phyloP scores from a whole-genome alignment of 2,329 filamentous ascomycete genomes.

The Achaetomium macrosporum region DNA sequence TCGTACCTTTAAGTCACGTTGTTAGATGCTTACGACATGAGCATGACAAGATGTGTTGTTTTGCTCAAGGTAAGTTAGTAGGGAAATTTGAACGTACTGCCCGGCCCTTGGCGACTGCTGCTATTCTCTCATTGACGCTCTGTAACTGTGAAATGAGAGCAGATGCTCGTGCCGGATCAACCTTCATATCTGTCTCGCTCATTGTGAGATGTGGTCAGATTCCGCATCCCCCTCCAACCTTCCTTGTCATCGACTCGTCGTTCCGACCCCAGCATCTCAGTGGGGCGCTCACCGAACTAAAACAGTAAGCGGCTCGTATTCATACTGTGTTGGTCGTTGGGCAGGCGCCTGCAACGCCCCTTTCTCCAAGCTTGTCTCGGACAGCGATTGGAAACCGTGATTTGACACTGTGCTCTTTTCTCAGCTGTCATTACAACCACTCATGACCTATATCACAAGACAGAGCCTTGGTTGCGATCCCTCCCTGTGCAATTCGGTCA shows the following conservation, averaged over 20 bases:
- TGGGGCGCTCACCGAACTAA: no score
- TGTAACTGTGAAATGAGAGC: constrained; percentile 58
- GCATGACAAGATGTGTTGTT: background rate
- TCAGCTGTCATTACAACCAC: background rate
- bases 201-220: constrained; percentile 29
- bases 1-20: constrained; percentile 53
- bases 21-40: background rate
- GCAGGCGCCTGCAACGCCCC: no score
- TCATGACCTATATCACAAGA: background rate
- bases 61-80: no score
- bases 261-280: no score
- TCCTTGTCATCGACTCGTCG: no score
- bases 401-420: background rate
- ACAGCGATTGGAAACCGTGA: no score
- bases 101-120: constrained; percentile 46
- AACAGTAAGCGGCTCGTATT: no score
- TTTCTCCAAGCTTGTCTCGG: background rate
- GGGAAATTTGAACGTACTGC: constrained; percentile 41
- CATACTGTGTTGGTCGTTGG: no score
- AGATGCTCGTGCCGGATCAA: constrained; percentile 56
- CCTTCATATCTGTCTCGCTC: constrained; percentile 52
- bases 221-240: background rate
- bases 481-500: background rate
- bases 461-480: background rate
- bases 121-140: constrained; percentile 53